A percentile compares a stretch with the other conserved stretches of the same genome.
These are phyloP conservation scores for Pascua guehoae DNA, from an alignment of 1,284 basidiomycete species.

Conservation along the genomic window DNA sequence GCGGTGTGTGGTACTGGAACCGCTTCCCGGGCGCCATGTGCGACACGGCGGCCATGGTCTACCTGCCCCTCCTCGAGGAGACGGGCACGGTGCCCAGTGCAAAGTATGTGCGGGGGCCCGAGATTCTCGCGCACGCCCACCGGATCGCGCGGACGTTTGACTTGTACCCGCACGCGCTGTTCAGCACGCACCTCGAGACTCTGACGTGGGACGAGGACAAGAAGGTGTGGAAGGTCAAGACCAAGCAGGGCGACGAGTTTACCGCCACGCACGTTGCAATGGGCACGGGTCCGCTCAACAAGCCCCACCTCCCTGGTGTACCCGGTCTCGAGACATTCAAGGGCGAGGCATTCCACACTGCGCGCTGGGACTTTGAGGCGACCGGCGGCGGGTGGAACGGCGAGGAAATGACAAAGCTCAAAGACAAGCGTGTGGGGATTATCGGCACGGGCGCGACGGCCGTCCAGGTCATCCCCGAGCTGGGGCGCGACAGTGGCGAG, in stretches of 20 bases:
- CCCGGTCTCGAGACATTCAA: conserved; percentile 13
- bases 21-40: conserved; percentile 20
- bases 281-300: conserved; percentile 13
- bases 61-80: conserved; percentile 17
- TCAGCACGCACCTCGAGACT: conserved; percentile 12
- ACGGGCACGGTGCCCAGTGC: conserved; percentile 4
- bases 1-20: conserved; percentile 22
- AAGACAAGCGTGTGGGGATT: conserved; percentile 10
- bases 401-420: conserved; percentile 6
- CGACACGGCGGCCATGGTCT: conserved; percentile 19
- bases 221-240: conserved; percentile 7
- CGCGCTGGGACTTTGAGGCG: conserved; percentile 13
- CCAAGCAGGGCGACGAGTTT: conserved; percentile 14
- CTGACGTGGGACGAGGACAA: conserved; percentile 12
- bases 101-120: conserved; percentile 14
- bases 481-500: conserved; percentile 5
- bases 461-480: conserved; percentile 11
- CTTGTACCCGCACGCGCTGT: conserved; percentile 15
- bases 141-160: conserved; percentile 10
- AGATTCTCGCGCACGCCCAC: conserved; percentile 15
- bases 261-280: conserved; percentile 13
- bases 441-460: conserved; percentile 12
- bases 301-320: conserved; percentile 10
- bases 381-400: conserved; percentile 14
- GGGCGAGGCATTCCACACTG: conserved; percentile 13